Evolutionary conservation across 2,329 filamentous ascomycete species (phyloP).

Genomic region (Verticillium nonalfalfae): DNA sequence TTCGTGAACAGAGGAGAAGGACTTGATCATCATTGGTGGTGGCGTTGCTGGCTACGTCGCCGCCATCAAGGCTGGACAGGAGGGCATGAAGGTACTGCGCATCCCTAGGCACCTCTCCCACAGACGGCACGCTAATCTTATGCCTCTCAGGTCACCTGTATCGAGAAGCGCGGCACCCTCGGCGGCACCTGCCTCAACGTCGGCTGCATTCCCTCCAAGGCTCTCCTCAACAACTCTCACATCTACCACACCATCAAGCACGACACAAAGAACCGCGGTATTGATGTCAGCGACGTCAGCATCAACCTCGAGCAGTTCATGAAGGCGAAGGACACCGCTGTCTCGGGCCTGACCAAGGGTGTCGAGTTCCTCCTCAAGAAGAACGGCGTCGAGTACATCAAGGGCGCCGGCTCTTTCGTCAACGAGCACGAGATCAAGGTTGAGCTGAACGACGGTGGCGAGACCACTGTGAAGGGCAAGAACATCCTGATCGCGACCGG

Average conservation of each 20-base stretch:
- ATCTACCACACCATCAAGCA: conserved; percentile 96
- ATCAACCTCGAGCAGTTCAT: conserved; percentile 94
- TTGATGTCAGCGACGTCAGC: conserved; percentile 95
- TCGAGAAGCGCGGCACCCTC: conserved; percentile 94
- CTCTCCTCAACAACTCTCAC: conserved; percentile 98
- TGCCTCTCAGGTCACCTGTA: conserved; percentile 71
- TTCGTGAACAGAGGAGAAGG: conserved; percentile 68
- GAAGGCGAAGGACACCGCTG: conserved; percentile 96
- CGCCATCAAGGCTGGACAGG: conserved; percentile 97
- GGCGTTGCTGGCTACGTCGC: conserved; percentile 98
- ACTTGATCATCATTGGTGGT: conserved; percentile 95
- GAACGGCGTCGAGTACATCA: conserved; percentile 97
- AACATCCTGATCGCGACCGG: conserved; percentile 98
- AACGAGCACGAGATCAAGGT: conserved; percentile 91
- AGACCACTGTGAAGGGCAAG: conserved; percentile 81
- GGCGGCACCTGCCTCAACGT: conserved; percentile 98
- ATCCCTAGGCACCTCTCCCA: conserved; percentile 8
- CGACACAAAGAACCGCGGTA: conserved; percentile 94
- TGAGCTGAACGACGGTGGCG: conserved; percentile 82
- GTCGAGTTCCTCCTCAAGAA: conserved; percentile 99
- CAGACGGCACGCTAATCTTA: conserved; percentile 4
- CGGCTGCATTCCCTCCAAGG: conserved; percentile 98
- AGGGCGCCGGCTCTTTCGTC: conserved; percentile 81
- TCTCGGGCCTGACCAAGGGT: conserved; percentile 85
- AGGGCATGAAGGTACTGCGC: conserved; percentile 76